Percentiles rank a stretch among this genome's conserved stretches.
Evolutionary conservation across 2,329 filamentous ascomycete species (phyloP).

Genomic region (Clonostachys sp.): DNA sequence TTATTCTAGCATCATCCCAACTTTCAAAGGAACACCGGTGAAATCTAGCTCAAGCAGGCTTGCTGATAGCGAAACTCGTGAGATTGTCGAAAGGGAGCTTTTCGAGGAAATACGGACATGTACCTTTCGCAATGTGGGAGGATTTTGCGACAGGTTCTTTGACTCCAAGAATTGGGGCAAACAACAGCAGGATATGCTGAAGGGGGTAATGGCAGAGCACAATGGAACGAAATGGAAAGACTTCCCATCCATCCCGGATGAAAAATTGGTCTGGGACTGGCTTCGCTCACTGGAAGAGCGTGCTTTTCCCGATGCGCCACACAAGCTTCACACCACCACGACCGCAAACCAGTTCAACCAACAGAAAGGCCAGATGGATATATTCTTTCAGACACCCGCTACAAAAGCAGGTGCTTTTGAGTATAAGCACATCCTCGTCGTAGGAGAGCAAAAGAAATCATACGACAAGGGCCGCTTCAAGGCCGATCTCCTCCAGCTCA

Average conservation of each 20-base stretch:
- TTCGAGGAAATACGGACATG: conserved; percentile 1
- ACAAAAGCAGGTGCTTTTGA: background rate
- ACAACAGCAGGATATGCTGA: conserved; percentile 1
- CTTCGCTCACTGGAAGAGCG: conserved; percentile 4
- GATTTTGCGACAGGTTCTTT: conserved; percentile 9
- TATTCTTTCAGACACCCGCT: conserved; percentile 8
- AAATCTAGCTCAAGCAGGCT: conserved; percentile 3
- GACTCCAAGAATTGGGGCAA: conserved; percentile 4
- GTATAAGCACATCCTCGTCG: conserved; percentile 11
- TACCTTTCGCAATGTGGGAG: conserved; percentile 6
- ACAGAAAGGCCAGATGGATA: conserved; percentile 2
- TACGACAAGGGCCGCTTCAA: conserved; percentile 7
- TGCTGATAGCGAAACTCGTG: conserved; percentile 3
- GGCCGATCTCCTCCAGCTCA: conserved; percentile 8
- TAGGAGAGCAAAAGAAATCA: conserved; percentile 10
- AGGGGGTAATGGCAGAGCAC: conserved; percentile 2
- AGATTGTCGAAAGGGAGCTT: conserved; percentile 3
- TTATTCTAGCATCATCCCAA: background rate
- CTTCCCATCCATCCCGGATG: conserved; percentile 5
- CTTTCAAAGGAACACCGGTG: conserved; percentile 1
- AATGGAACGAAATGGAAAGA: conserved; percentile 7
- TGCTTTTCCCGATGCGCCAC: conserved; percentile 5
- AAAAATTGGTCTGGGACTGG: conserved; percentile 5
- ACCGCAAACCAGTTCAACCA: conserved; percentile 8
- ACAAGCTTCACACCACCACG: conserved; percentile 8